Percentiles rank a stretch among this genome's conserved stretches.
These are phyloP conservation scores for Cucurbita ficifolia DNA, from an alignment of 306 rosid genomes.

Conservation along the genomic window DNA sequence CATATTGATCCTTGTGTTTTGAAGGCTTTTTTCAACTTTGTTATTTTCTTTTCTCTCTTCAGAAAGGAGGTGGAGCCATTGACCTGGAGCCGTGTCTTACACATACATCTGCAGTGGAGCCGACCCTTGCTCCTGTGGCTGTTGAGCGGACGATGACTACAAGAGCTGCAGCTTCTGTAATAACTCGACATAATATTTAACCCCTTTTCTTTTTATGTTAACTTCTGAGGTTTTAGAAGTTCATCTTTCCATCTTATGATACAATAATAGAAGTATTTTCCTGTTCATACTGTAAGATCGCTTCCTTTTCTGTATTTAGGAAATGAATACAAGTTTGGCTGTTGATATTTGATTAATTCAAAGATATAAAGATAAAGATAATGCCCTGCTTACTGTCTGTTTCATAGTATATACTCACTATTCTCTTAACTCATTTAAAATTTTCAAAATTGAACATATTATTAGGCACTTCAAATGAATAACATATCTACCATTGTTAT, in stretches of 20 bases:
- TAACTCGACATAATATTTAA: conserved; percentile 12
- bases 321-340: background rate
- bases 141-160: conserved; percentile 92
- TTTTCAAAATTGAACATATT: background rate
- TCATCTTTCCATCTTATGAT: background rate
- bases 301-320: background rate
- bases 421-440: background rate
- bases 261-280: background rate
- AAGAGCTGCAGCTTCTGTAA: conserved; percentile 95
- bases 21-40: conserved; percentile 11
- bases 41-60: conserved; percentile 13
- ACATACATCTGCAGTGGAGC: conserved; percentile 84
- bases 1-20: background rate
- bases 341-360: background rate
- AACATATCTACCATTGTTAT: background rate
- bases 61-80: conserved; percentile 91
- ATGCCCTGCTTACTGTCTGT: background rate
- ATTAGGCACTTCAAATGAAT: background rate
- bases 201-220: background rate
- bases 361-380: background rate
- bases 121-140: conserved; percentile 88
- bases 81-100: conserved; percentile 94
- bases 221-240: background rate
- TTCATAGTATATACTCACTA: background rate
- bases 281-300: background rate